phyloP scores from a whole-genome alignment of 176 grass and related monocot genomes.

The Oryza punctata region DNA sequence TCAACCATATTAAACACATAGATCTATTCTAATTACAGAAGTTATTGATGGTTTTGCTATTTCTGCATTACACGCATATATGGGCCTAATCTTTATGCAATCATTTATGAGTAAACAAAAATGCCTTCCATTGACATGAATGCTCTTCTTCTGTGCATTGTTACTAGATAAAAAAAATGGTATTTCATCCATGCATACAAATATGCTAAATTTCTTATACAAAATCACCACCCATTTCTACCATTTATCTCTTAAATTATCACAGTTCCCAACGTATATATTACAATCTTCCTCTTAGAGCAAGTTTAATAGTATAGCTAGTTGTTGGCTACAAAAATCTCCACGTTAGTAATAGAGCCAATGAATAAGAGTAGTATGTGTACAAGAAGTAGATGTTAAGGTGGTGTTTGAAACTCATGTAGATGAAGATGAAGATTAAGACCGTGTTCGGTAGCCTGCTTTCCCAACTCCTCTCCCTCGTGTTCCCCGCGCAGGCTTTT shows the following conservation, averaged over 20 bases:
- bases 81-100: not conserved
- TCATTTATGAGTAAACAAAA: not conserved
- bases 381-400: no score
- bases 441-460: no score
- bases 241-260: not conserved
- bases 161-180: not conserved
- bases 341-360: no score
- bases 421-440: no score
- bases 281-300: not conserved
- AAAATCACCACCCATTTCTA: not conserved
- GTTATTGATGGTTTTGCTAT: not conserved
- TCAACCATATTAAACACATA: not conserved
- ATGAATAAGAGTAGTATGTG: no score
- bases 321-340: no score
- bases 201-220: not conserved
- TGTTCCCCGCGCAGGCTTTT: no score
- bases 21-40: not conserved
- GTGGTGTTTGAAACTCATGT: no score
- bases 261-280: not conserved
- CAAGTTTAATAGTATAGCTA: no score
- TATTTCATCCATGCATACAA: not conserved
- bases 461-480: no score
- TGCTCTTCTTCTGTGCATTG: not conserved
- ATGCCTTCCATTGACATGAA: not conserved
- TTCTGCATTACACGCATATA: not conserved